A percentile compares a stretch with the other conserved stretches of the same genome.
Conservation (phyloP, 495 filamentous ascomycete genomes). For the Usnea hakonensis region DNA sequence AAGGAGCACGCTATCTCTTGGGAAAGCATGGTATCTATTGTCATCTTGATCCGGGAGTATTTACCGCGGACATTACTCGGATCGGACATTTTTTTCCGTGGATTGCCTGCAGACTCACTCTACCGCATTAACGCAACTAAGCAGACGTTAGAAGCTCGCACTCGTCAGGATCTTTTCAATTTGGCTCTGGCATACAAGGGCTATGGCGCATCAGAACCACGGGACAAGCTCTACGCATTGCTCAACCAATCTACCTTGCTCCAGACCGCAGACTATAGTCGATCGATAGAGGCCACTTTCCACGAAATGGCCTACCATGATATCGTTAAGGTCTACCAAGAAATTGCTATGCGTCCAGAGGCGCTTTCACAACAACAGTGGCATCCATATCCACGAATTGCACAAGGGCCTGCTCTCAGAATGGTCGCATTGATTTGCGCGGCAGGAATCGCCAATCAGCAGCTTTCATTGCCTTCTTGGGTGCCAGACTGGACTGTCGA, state of each 20-base stretch:
- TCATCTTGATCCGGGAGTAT: background rate
- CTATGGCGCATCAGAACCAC: background rate
- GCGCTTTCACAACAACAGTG: background rate
- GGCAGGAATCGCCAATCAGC: background rate
- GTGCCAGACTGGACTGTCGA: conserved; percentile 2
- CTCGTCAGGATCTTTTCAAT: background rate
- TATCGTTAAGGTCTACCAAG: background rate
- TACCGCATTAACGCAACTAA: background rate
- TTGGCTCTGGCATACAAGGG: background rate
- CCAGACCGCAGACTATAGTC: background rate
- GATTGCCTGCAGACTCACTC: background rate
- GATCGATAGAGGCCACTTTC: background rate
- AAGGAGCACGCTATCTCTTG: background rate
- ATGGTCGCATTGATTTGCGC: background rate
- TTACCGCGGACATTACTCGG: background rate
- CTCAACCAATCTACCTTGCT: background rate
- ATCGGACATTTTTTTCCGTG: background rate
- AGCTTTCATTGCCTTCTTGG: background rate
- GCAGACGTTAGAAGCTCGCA: background rate
- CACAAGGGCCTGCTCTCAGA: background rate
- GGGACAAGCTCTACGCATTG: background rate
- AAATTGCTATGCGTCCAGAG: background rate
- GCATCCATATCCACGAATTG: background rate
- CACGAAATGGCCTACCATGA: background rate
- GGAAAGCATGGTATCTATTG: background rate